Percentiles rank a stretch among this genome's conserved stretches.
Evolutionary conservation across 2,329 filamentous ascomycete species (phyloP).

Genomic region (Paracoccidioides lutzii): DNA sequence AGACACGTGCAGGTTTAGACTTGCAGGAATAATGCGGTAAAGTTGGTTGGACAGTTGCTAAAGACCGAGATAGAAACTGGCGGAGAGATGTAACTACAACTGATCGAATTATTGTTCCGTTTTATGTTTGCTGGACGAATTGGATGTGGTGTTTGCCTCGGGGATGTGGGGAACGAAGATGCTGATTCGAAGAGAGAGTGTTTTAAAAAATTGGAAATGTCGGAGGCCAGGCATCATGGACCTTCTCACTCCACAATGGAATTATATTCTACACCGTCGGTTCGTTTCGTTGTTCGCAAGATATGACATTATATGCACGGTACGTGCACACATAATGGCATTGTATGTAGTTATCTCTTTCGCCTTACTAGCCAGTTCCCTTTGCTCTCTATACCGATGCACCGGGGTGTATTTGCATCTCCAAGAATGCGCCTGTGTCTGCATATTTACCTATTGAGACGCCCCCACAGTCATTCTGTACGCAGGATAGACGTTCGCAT

Average conservation of each 20-base stretch:
- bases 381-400: neutral
- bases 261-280: neutral
- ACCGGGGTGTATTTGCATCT: neutral
- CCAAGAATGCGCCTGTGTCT: neutral
- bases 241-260: neutral
- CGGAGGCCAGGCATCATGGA: neutral
- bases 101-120: neutral
- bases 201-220: neutral
- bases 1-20: neutral
- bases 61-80: neutral
- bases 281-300: neutral
- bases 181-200: neutral
- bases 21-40: neutral
- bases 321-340: neutral
- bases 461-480: too few relatives aligned
- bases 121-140: neutral
- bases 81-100: neutral
- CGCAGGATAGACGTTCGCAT: too few relatives aligned
- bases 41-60: neutral
- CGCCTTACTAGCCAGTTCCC: neutral
- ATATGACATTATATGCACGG: neutral
- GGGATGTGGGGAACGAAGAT: neutral
- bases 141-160: neutral
- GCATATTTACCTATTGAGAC: too few relatives aligned
- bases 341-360: neutral